Conservation (phyloP, 1,284 basidiomycete species). For the Farysia itapuensis region DNA sequence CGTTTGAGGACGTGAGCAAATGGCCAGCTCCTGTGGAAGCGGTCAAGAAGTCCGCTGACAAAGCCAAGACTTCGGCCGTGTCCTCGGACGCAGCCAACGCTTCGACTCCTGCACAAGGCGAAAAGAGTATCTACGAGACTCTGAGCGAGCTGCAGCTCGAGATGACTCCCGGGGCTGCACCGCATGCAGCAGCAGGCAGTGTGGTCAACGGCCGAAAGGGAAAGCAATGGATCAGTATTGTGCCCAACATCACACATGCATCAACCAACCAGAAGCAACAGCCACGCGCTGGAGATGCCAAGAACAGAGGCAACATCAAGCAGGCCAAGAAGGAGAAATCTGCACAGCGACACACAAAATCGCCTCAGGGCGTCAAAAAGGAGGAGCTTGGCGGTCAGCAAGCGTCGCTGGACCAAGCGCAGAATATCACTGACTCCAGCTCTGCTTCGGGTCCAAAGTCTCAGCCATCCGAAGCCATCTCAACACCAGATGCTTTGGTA, state of each 20-base stretch:
- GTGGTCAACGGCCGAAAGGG: slow-evolving; percentile 21
- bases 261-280: too few relatives aligned
- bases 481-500: too few relatives aligned
- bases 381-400: neutral
- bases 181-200: slow-evolving; percentile 1
- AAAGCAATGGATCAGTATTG: slow-evolving; percentile 43
- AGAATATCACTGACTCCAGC: too few relatives aligned
- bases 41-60: slow-evolving; percentile 15
- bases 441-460: too few relatives aligned
- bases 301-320: too few relatives aligned
- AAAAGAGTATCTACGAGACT: slow-evolving; percentile 28
- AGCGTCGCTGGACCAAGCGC: too few relatives aligned
- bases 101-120: too few relatives aligned
- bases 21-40: slow-evolving; percentile 41
- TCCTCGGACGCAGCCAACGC: neutral
- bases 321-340: too few relatives aligned
- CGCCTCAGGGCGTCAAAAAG: neutral
- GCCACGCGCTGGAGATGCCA: too few relatives aligned
- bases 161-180: slow-evolving; percentile 12
- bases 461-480: too few relatives aligned
- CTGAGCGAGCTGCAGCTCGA: slow-evolving; percentile 32
- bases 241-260: slow-evolving; percentile 38
- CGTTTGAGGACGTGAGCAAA: slow-evolving; percentile 25
- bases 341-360: too few relatives aligned
- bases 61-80: slow-evolving; percentile 1